A percentile compares a stretch with the other conserved stretches of the same genome.
Evolutionary conservation across 1,139 yeast species (phyloP).

Genomic region (Diutina scorzettiae): DNA sequence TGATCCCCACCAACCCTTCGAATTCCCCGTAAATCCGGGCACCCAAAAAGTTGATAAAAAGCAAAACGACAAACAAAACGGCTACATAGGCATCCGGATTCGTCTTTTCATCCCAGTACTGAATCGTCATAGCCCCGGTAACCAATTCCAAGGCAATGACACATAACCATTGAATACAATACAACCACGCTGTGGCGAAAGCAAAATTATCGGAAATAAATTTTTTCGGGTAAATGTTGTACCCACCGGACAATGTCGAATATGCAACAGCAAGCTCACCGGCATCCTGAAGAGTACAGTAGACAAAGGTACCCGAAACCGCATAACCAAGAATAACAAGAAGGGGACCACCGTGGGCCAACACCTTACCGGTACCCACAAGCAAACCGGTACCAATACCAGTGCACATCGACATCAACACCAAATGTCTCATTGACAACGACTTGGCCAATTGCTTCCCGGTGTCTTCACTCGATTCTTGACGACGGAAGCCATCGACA

Average conservation of each 20-base stretch:
- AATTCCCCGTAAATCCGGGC: slow-evolving; percentile 44
- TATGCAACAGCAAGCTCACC: slow-evolving; percentile 6
- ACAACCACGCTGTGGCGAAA: slow-evolving; percentile 8
- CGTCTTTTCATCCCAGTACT: slow-evolving; percentile 40
- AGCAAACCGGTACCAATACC: slow-evolving; percentile 28
- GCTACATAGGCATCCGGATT: slow-evolving; percentile 59
- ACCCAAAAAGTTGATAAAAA: slow-evolving; percentile 52
- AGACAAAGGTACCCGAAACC: slow-evolving; percentile 3
- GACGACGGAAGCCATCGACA: slow-evolving; percentile 5
- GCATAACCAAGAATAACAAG: slow-evolving; percentile 3
- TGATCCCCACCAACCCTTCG: slow-evolving; percentile 27
- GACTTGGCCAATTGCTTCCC: slow-evolving; percentile 3
- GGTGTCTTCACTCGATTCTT: not conserved
- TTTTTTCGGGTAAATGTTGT: slow-evolving; percentile 20
- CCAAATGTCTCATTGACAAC: slow-evolving; percentile 13
- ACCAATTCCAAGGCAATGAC: slow-evolving; percentile 67
- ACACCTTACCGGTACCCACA: slow-evolving; percentile 24
- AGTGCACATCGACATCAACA: slow-evolving; percentile 22
- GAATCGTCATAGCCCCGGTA: slow-evolving; percentile 61
- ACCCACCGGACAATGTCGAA: slow-evolving; percentile 8
- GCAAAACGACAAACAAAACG: slow-evolving; percentile 46
- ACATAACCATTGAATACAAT: slow-evolving; percentile 64
- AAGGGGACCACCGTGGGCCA: slow-evolving; percentile 13
- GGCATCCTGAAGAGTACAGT: slow-evolving; percentile 5
- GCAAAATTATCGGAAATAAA: slow-evolving; percentile 16